Conservation (phyloP, 2,329 filamentous ascomycete genomes). For the Colletotrichum siamense region DNA sequence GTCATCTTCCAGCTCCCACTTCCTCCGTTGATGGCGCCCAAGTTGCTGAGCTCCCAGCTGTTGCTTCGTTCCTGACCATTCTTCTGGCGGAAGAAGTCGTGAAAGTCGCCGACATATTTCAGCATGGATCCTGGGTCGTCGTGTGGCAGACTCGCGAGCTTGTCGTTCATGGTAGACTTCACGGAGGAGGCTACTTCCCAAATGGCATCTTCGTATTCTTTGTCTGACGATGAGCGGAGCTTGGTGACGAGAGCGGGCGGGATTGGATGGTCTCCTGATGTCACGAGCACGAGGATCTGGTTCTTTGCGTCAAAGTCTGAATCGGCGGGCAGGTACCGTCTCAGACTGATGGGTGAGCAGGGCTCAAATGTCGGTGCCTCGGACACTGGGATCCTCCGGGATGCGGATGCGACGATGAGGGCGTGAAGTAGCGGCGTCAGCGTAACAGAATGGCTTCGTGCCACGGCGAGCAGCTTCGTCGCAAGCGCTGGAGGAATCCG, state of each 20-base stretch:
- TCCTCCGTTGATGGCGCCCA: conserved; percentile 44
- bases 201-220: conserved; percentile 33
- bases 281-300: conserved; percentile 46
- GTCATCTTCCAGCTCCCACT: conserved; percentile 39
- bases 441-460: conserved; percentile 46
- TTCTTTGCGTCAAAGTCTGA: conserved; percentile 32
- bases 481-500: conserved; percentile 35
- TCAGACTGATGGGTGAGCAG: conserved; percentile 50
- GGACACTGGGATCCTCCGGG: conserved; percentile 37
- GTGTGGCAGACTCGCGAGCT: conserved; percentile 37
- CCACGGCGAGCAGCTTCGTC: conserved; percentile 38
- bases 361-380: conserved; percentile 39
- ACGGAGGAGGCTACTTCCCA: conserved; percentile 47
- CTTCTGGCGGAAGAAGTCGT: conserved; percentile 42
- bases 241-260: conserved; percentile 25
- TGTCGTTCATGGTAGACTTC: conserved; percentile 38
- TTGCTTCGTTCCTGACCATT: conserved; percentile 45
- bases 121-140: conserved; percentile 51
- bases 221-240: conserved; percentile 26
- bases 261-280: conserved; percentile 37
- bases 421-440: conserved; percentile 56
- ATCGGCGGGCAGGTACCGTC: conserved; percentile 37
- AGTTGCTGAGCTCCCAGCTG: conserved; percentile 60
- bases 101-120: conserved; percentile 48
- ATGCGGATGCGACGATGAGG: conserved; percentile 46